A percentile compares a stretch with the other conserved stretches of the same genome.
Conservation (phyloP, 1,139 yeast genomes). For the Zygotorulaspora mrakii region DNA sequence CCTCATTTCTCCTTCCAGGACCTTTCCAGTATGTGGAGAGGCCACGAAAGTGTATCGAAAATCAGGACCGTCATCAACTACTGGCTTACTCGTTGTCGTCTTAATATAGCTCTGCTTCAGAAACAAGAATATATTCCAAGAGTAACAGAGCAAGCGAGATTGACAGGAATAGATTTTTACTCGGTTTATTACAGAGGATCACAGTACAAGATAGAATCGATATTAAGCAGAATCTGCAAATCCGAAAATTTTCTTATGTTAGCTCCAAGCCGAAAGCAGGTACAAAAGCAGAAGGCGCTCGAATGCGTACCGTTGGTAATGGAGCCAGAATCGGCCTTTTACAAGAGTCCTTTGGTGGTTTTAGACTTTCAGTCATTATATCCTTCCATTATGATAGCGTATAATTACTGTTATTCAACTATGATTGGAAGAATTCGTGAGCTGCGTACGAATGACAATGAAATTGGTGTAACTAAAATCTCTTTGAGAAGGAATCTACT, state of each 20-base stretch:
- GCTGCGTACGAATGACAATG: constrained; percentile 47
- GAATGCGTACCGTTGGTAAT: constrained; percentile 86
- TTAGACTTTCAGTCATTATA: constrained; percentile 90
- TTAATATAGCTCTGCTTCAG: constrained; percentile 51
- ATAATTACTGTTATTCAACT: constrained; percentile 88
- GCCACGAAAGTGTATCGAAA: constrained; percentile 33
- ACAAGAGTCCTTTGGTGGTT: constrained; percentile 84
- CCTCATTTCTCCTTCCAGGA: constrained; percentile 57
- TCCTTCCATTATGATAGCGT: constrained; percentile 89
- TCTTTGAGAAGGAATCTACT: constrained; percentile 56
- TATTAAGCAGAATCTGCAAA: constrained; percentile 68
- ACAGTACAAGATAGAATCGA: constrained; percentile 87
- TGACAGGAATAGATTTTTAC: constrained; percentile 84
- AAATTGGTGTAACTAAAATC: constrained; percentile 51
- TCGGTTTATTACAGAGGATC: constrained; percentile 89
- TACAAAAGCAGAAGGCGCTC: constrained; percentile 77
- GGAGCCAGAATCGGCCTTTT: constrained; percentile 85
- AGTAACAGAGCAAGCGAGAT: constrained; percentile 78
- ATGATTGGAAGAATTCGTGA: constrained; percentile 66
- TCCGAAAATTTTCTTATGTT: constrained; percentile 66
- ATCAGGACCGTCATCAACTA: constrained; percentile 46
- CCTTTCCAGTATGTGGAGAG: constrained; percentile 50
- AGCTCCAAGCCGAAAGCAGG: constrained; percentile 80
- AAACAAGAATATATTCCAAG: constrained; percentile 64
- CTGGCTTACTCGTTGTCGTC: constrained; percentile 47